These are phyloP conservation scores for Lecanoromycetidae sp. DNA, from an alignment of 2,329 filamentous ascomycete species.

Conservation along the genomic window DNA sequence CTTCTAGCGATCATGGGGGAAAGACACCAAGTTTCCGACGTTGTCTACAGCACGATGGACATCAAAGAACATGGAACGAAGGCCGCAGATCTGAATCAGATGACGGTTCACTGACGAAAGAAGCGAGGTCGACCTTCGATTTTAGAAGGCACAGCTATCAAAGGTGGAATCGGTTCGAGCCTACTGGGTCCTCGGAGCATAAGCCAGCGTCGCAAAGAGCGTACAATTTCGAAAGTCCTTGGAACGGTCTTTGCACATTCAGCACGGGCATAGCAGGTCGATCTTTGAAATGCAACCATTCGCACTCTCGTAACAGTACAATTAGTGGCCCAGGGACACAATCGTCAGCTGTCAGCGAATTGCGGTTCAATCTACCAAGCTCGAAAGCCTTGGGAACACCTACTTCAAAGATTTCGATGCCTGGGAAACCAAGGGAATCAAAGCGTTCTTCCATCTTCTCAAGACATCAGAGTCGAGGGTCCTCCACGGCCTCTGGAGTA, in stretches of 20 bases:
- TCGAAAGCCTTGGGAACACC: constrained; percentile 16
- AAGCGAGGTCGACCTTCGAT: constrained; percentile 1
- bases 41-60: not conserved
- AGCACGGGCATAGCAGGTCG: constrained; percentile 63
- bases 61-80: not conserved
- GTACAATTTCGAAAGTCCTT: constrained; percentile 73
- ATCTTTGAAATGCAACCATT: constrained; percentile 60
- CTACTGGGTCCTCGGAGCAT: not conserved
- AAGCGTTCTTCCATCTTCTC: constrained; percentile 14
- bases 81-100: not conserved
- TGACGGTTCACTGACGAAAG: not conserved
- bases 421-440: constrained; percentile 17
- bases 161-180: not conserved
- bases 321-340: constrained; percentile 17
- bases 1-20: not conserved
- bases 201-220: not conserved
- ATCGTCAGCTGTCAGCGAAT: constrained; percentile 57
- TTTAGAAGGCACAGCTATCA: constrained; percentile 4
- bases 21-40: constrained; percentile 2
- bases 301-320: constrained; percentile 18
- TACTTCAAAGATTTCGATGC: not conserved
- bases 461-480: not conserved
- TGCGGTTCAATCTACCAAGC: constrained; percentile 75
- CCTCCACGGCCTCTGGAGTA: constrained; percentile 8
- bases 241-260: constrained; percentile 81